Evolutionary conservation across 2,329 filamentous ascomycete genomes (phyloP).

Genomic region (Cercospora beticola): DNA sequence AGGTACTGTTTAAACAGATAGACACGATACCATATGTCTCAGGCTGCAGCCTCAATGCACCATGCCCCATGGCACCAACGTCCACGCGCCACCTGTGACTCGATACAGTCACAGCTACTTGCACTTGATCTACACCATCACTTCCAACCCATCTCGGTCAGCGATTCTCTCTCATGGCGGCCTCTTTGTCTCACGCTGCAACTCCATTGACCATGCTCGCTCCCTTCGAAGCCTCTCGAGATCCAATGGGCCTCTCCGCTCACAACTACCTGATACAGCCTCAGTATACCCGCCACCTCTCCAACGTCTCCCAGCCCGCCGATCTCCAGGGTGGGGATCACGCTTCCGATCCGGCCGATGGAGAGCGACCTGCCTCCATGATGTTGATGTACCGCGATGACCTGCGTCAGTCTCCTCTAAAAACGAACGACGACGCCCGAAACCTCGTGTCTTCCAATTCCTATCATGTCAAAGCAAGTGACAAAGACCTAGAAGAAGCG

Average conservation of each 20-base stretch:
- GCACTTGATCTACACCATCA: neutral
- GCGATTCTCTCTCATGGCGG: neutral
- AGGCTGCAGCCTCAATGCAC: neutral
- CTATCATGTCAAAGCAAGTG: neutral
- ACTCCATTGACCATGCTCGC: neutral
- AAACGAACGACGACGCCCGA: neutral
- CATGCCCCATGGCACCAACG: neutral
- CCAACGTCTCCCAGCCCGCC: neutral
- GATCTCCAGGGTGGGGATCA: neutral
- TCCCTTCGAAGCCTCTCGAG: neutral
- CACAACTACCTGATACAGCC: neutral
- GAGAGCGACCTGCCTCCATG: neutral
- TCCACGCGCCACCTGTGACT: neutral
- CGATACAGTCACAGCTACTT: neutral
- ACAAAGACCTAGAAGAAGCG: neutral
- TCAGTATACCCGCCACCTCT: neutral
- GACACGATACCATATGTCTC: neutral
- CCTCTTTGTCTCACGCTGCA: neutral
- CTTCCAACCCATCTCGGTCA: neutral
- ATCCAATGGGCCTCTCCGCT: neutral
- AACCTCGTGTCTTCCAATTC: neutral
- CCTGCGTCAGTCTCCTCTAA: neutral
- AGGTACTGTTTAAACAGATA: neutral
- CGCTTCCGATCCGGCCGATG: neutral
- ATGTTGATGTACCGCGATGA: neutral